A percentile compares a stretch with the other conserved stretches of the same genome.
Evolutionary conservation across 768 basidiomycete species (phyloP).

Genomic region (Suillus fuscotomentosus): DNA sequence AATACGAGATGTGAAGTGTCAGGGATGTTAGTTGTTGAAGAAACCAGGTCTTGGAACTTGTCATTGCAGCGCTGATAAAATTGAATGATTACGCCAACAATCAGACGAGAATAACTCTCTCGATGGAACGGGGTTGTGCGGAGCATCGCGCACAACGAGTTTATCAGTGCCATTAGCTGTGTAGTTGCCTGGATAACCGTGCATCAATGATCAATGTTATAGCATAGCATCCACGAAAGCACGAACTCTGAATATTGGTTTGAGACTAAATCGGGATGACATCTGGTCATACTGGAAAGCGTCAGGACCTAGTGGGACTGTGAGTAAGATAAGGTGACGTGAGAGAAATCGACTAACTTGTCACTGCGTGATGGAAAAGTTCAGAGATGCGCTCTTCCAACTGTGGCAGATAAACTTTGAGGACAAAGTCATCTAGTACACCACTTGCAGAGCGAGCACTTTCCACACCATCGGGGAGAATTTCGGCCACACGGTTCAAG

Average conservation of each 20-base stretch:
- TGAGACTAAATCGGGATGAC: conserved; percentile 59
- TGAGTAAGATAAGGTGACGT: not conserved
- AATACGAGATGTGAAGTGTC: conserved; percentile 46
- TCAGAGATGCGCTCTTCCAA: conserved; percentile 90
- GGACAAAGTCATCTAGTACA: conserved; percentile 89
- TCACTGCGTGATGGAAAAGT: conserved; percentile 83
- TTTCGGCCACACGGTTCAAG: conserved; percentile 65
- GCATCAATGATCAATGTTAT: conserved; percentile 2
- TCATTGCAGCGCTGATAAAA: conserved; percentile 95
- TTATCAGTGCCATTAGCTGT: conserved; percentile 84
- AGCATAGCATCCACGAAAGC: not conserved
- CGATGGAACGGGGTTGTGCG: conserved; percentile 90
- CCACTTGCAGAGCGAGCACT: conserved; percentile 62
- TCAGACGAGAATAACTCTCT: conserved; percentile 92
- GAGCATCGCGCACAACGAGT: conserved; percentile 90
- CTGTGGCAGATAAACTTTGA: conserved; percentile 91
- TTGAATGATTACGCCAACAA: conserved; percentile 91
- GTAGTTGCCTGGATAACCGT: conserved; percentile 65
- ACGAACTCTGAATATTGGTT: conserved; percentile 77
- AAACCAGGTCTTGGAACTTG: conserved; percentile 74
- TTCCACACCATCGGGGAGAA: conserved; percentile 73
- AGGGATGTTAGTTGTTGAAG: conserved; percentile 28
- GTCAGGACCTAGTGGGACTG: conserved; percentile 58
- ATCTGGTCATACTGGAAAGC: conserved; percentile 83
- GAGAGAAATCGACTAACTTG: conserved; percentile 43